phyloP scores from a whole-genome alignment of 2,329 filamentous ascomycete species.

The Penicillium occitanis region DNA sequence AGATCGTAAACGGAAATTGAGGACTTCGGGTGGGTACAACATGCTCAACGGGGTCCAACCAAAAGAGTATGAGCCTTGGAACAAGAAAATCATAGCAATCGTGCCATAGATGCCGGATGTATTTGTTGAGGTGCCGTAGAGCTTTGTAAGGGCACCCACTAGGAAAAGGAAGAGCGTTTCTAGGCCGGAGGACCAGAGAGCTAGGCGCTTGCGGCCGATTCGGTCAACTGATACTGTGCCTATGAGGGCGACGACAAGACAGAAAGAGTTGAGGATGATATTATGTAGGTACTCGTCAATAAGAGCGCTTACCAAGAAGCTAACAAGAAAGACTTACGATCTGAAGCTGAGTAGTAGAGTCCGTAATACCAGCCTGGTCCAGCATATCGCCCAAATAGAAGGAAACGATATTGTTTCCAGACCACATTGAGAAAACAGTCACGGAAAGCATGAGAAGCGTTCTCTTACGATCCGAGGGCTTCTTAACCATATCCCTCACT shows the following conservation, averaged over 20 bases:
- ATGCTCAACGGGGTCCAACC: not conserved
- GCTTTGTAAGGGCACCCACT: conserved; percentile 1
- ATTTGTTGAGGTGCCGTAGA: not conserved
- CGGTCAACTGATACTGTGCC: not conserved
- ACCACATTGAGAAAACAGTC: not conserved
- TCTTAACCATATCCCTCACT: not conserved
- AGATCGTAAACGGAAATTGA: not conserved
- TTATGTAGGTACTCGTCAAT: not conserved
- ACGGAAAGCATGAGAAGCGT: not conserved
- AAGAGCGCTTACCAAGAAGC: not conserved
- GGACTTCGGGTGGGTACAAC: conserved; percentile 6
- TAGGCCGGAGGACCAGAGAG: not conserved
- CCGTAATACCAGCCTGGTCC: not conserved
- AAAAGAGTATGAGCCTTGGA: conserved; percentile 6
- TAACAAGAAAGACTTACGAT: not conserved
- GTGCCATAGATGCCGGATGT: conserved; percentile 3
- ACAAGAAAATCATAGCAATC: conserved; percentile 2
- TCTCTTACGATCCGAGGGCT: not conserved
- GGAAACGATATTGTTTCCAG: not conserved
- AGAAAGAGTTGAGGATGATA: not conserved
- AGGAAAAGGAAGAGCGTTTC: not conserved
- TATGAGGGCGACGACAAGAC: not conserved
- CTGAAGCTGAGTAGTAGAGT: not conserved
- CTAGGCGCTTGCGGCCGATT: not conserved
- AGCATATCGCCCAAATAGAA: conserved; percentile 4